phyloP scores from a whole-genome alignment of 2,329 filamentous ascomycete species.

The Dryadomyces quercus-mongolicae region DNA sequence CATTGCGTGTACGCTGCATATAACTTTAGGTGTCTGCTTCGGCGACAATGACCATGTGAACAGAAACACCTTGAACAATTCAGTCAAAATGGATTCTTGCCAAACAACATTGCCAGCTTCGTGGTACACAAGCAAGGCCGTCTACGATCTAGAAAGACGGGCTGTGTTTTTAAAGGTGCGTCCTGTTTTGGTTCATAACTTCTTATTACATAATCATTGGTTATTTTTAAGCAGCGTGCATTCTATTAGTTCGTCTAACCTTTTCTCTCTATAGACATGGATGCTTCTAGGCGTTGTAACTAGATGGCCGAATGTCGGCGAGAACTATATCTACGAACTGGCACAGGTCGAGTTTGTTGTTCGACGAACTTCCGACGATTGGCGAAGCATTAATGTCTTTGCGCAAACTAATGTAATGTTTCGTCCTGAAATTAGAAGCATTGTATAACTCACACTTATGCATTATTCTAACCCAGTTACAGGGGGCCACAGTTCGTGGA shows the following conservation, averaged over 20 bases:
- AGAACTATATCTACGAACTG: neutral
- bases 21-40: neutral
- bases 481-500: neutral
- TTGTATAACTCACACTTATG: no score
- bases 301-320: neutral
- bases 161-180: slow-evolving; percentile 3
- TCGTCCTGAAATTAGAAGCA: no score
- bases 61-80: neutral
- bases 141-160: slow-evolving; percentile 1
- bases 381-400: slow-evolving; percentile 1
- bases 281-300: slow-evolving; percentile 2
- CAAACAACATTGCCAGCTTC: slow-evolving; percentile 3
- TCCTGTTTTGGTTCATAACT: no score
- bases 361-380: neutral
- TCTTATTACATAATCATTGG: neutral
- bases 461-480: no score
- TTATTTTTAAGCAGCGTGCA: neutral
- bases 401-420: neutral
- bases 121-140: slow-evolving; percentile 4
- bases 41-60: no score
- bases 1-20: neutral
- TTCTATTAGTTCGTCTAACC: neutral
- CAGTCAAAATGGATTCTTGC: neutral
- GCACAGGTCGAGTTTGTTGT: neutral
- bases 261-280: neutral